These are phyloP conservation scores for Boletus pseudopeckii DNA, from an alignment of 768 basidiomycete genomes.

Conservation along the genomic window DNA sequence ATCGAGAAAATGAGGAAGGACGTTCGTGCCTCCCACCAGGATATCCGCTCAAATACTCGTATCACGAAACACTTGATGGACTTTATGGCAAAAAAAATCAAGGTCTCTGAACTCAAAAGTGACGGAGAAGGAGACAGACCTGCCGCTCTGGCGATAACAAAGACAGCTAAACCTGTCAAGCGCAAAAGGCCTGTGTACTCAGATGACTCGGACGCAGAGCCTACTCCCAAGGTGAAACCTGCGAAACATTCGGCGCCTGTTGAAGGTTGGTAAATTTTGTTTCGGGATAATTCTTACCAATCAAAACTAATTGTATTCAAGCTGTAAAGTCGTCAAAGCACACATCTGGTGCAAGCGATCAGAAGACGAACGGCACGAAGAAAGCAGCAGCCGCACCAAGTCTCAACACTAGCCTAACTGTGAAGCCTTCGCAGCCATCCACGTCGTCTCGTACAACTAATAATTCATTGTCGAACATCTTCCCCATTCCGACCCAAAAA, in stretches of 20 bases:
- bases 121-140: conserved; percentile 33
- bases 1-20: conserved; percentile 38
- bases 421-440: conserved; percentile 2
- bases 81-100: conserved; percentile 30
- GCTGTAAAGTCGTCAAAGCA: conserved; percentile 13
- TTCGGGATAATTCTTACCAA: background rate
- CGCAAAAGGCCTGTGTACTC: conserved; percentile 26
- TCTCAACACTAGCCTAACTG: background rate
- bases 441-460: conserved; percentile 16
- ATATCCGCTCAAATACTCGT: conserved; percentile 40
- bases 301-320: conserved; percentile 8
- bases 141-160: conserved; percentile 16
- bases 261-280: conserved; percentile 15
- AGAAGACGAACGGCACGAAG: conserved; percentile 8
- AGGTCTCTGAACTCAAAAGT: conserved; percentile 31
- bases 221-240: conserved; percentile 14
- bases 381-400: background rate
- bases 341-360: background rate
- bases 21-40: conserved; percentile 36
- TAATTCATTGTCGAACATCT: conserved; percentile 17
- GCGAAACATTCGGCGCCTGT: conserved; percentile 1
- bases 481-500: background rate
- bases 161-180: conserved; percentile 15
- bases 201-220: conserved; percentile 24
- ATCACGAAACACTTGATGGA: conserved; percentile 34